Base-by-base conservation (phyloP, 352 stramenopile genomes). In the Globisporangium spiculum region DNA sequence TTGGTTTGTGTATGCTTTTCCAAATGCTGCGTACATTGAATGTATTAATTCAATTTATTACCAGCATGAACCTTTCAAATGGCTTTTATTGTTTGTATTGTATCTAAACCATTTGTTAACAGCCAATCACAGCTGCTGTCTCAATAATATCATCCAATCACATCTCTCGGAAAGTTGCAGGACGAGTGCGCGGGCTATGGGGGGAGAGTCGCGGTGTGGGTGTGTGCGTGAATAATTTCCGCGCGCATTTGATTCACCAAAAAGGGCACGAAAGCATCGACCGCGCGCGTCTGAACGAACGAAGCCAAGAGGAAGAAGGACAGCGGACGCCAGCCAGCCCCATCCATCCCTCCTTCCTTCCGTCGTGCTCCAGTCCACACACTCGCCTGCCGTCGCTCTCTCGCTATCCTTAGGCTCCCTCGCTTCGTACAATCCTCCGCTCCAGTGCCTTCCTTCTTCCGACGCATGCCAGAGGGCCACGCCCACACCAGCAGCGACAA, bases 111-210 rank as follows among this genome's bases (percentile, higher is more conserved):
- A 32, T 18, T 50, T 50, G 41, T n/a, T 50, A 50, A 50, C 55
- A 65, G 27, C 75, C 72, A 81, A 79, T 79, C 63, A 63, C 61
- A 68, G 58, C n/a, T 5, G 4, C 18, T 24, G 24, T 0, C 24
- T 14, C 24, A 5, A 4, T 9, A n/a, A 27, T 79, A 73, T 83
- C 52, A 48, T 36, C 77, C 70, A 77, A 83, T 80, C 63, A 44
- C 3, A 52, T 4, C 0, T 6, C 53, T 26, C 50, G 7, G n/a
- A 54, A 55, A 41, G 9, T 12, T 48, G 30, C 56, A 61, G 20
- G 32, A 26, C 27, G 26, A 38, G 16, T 5, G 12, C 26, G 38
- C 38, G 38, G 26, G 8, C 16, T 46, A n/a, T 16, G 20, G 18
- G 20, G 54, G 63, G 63, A 60, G 54, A 68, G 50, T 68, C 63